Evolutionary conservation across 176 grass and related monocot species (phyloP).

Genomic region (Avena insularis): DNA sequence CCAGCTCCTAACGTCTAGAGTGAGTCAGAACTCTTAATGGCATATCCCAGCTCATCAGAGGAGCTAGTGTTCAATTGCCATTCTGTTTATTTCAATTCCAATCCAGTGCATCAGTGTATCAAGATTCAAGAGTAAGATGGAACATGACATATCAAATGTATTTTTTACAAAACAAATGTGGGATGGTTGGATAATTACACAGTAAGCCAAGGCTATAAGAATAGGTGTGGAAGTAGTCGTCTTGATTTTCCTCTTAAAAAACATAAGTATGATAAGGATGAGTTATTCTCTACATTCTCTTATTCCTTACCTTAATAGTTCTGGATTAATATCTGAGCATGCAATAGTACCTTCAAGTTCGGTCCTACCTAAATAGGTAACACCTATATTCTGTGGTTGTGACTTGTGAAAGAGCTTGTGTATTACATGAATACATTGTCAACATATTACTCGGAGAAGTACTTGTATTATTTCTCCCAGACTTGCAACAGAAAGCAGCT

Average conservation of each 20-base stretch:
- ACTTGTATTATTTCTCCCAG: not conserved
- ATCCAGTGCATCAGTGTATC: too few relatives aligned
- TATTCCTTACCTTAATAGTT: not conserved
- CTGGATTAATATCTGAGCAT: not conserved
- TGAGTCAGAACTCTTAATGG: too few relatives aligned
- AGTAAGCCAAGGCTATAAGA: not conserved
- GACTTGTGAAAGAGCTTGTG: not conserved
- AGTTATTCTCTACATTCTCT: not conserved
- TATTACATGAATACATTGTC: not conserved
- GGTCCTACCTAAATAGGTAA: not conserved
- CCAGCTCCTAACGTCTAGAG: conserved; percentile 4
- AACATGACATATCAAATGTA: too few relatives aligned
- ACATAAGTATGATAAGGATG: not conserved
- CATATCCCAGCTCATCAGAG: too few relatives aligned
- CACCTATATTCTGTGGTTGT: not conserved
- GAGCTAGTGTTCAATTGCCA: too few relatives aligned
- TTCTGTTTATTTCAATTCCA: too few relatives aligned
- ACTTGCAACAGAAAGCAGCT: conserved; percentile 16
- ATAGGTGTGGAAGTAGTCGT: not conserved
- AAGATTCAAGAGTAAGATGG: too few relatives aligned
- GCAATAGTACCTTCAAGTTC: not conserved
- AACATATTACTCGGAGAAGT: not conserved
- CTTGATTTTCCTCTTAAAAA: not conserved
- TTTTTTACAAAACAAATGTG: too few relatives aligned
- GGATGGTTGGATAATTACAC: not conserved